These are phyloP conservation scores for Polytrichum formosum DNA, from an alignment of 225 moss, liverwort and hornwort species.

Conservation along the genomic window DNA sequence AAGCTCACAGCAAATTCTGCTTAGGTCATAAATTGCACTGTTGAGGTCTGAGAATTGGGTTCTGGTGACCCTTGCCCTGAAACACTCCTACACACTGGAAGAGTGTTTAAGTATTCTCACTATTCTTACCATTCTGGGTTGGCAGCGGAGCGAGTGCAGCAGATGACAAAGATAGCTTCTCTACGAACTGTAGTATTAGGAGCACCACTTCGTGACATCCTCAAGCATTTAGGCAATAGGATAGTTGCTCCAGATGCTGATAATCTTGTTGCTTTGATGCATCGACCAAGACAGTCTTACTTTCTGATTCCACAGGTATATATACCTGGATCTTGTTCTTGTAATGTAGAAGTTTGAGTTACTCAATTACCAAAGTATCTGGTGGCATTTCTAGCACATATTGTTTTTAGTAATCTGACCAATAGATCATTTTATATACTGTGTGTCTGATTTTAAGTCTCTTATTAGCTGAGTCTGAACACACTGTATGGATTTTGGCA, in stretches of 20 bases:
- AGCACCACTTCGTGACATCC: conserved; percentile 86
- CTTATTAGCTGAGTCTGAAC: too few species aligned
- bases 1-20: neutral
- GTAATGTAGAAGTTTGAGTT: neutral
- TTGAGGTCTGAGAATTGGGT: too few species aligned
- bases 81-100: too few species aligned
- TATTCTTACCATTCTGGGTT: conserved; percentile 10
- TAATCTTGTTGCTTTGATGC: conserved; percentile 86
- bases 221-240: conserved; percentile 83
- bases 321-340: neutral
- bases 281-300: conserved; percentile 93
- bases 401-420: too few species aligned
- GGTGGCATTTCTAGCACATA: too few species aligned
- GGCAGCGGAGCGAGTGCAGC: conserved; percentile 56
- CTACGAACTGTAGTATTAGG: conserved; percentile 83
- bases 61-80: too few species aligned
- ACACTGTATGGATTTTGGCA: conserved; percentile 23
- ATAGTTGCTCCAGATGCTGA: conserved; percentile 95
- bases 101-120: too few species aligned
- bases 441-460: too few species aligned
- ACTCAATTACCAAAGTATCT: too few species aligned
- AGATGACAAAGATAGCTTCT: conserved; percentile 80
- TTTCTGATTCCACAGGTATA: conserved; percentile 92
- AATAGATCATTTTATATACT: too few species aligned
- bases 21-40: too few species aligned